Evolutionary conservation across 192 early-diverging fungal species (phyloP).

Genomic region (Coemansia sp.): DNA sequence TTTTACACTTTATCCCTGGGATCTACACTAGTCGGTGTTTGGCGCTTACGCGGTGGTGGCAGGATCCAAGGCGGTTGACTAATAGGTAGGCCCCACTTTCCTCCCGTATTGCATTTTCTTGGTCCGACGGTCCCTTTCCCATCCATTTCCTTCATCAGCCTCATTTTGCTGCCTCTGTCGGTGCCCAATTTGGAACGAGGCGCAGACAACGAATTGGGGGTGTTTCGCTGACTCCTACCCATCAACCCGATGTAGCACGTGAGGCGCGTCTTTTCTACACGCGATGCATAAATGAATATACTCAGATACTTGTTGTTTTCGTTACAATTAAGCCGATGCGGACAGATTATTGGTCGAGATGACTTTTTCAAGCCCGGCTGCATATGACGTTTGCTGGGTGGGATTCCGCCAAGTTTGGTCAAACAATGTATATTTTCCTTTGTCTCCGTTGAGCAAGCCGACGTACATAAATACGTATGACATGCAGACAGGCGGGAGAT

Average conservation of each 20-base stretch:
- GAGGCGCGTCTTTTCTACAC: constrained; percentile 5
- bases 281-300: constrained; percentile 10
- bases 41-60: background rate
- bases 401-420: background rate
- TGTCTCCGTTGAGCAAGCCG: background rate
- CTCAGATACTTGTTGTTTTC: constrained; percentile 1
- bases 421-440: background rate
- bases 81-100: background rate
- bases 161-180: background rate
- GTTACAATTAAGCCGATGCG: background rate
- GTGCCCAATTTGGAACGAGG: constrained; percentile 4
- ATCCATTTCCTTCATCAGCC: background rate
- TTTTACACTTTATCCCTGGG: background rate
- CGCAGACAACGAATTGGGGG: background rate
- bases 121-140: background rate
- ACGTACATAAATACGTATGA: constrained; percentile 1
- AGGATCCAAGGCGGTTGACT: background rate
- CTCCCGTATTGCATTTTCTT: background rate
- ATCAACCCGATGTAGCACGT: constrained; percentile 3
- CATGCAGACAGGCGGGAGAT: constrained; percentile 1
- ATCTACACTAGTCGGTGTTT: background rate
- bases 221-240: background rate
- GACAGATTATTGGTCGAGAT: background rate
- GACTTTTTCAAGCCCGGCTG: background rate
- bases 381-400: background rate